phyloP scores from a whole-genome alignment of 1,139 yeast species.

The Geotrichum siamense region DNA sequence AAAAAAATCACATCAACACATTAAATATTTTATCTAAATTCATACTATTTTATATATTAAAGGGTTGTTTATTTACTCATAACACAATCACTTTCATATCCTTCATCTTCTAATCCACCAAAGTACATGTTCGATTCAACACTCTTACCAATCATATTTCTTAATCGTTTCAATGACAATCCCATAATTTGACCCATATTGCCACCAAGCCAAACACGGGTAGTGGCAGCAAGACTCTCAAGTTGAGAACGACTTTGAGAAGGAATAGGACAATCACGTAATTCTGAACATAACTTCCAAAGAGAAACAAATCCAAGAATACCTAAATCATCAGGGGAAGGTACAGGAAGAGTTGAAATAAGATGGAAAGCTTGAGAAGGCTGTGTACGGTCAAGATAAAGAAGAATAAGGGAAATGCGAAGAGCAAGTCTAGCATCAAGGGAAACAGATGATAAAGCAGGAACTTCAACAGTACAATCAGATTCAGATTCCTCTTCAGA shows the following conservation, averaged over 20 bases:
- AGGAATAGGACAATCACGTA: constrained; percentile 16
- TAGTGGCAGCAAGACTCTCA: constrained; percentile 25
- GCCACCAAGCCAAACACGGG: constrained; percentile 37
- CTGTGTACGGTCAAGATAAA: constrained; percentile 23
- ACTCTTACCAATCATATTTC: constrained; percentile 32
- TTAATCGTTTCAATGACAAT: constrained; percentile 26
- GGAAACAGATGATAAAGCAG: constrained; percentile 20
- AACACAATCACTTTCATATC: constrained; percentile 21
- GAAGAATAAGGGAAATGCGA: constrained; percentile 25
- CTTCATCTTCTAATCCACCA: constrained; percentile 32
- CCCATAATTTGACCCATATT: constrained; percentile 31
- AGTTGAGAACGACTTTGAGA: constrained; percentile 10
- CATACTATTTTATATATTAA: too few relatives aligned
- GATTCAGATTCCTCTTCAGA: constrained; percentile 13
- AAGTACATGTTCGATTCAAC: constrained; percentile 28
- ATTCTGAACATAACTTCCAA: constrained; percentile 21
- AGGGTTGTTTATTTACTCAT: background rate
- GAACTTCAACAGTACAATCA: constrained; percentile 4
- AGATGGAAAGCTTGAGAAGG: constrained; percentile 22
- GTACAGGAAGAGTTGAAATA: constrained; percentile 20
- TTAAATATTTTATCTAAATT: too few relatives aligned
- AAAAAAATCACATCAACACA: too few relatives aligned
- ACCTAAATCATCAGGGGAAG: constrained; percentile 26
- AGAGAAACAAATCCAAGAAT: constrained; percentile 33
- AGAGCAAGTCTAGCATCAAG: constrained; percentile 29